Evolutionary conservation across 2,329 filamentous ascomycete genomes (phyloP).

Genomic region (Rutstroemia sp.): DNA sequence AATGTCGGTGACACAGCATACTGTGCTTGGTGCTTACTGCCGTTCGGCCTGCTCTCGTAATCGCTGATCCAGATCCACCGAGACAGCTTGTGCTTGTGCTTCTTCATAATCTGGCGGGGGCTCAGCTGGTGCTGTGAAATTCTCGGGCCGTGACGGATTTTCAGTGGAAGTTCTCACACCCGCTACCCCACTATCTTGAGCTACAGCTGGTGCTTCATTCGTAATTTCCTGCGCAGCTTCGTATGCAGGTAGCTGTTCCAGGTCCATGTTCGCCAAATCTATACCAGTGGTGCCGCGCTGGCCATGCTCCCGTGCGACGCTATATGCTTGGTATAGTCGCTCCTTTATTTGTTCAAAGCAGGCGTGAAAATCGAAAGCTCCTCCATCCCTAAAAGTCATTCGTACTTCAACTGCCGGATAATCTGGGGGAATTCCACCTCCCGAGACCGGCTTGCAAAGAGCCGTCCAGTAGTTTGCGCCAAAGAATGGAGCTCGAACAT

Average conservation of each 20-base stretch:
- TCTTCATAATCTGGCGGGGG: conserved; percentile 91
- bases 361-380: conserved; percentile 84
- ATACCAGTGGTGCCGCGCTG: conserved; percentile 39
- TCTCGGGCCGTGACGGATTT: conserved; percentile 8
- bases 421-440: conserved; percentile 72
- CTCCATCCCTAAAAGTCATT: conserved; percentile 88
- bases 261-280: conserved; percentile 58
- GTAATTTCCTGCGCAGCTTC: conserved; percentile 43
- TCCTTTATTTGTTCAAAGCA: conserved; percentile 81
- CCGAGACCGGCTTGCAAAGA: conserved; percentile 69
- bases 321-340: conserved; percentile 71
- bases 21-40: conserved; percentile 1
- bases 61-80: conserved; percentile 55
- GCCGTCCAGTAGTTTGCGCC: conserved; percentile 87
- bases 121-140: conserved; percentile 49
- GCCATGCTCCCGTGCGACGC: conserved; percentile 64
- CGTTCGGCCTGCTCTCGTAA: conserved; percentile 66
- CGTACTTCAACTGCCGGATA: conserved; percentile 71
- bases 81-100: conserved; percentile 65
- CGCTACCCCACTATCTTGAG: conserved; percentile 18
- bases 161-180: conserved; percentile 11
- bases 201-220: conserved; percentile 11
- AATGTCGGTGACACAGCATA: conserved; percentile 1
- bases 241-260: conserved; percentile 86
- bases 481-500: conserved; percentile 83